Evolutionary conservation across 2,329 filamentous ascomycete species (phyloP).

Genomic region (Talaromyces sp.): DNA sequence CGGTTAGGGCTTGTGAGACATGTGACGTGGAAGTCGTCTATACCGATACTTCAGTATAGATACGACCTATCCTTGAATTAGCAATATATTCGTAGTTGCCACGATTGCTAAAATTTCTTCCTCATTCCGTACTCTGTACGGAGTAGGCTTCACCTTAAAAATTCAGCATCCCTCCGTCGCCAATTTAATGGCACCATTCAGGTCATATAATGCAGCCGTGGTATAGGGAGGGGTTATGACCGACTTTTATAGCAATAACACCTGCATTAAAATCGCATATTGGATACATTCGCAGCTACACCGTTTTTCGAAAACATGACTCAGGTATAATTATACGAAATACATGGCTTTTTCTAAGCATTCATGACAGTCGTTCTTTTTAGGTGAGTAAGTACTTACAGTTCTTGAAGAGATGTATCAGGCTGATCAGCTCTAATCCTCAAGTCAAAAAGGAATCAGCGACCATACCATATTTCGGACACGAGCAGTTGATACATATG

Average conservation of each 20-base stretch:
- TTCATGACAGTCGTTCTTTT: background rate
- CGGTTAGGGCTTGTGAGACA: conserved; percentile 4
- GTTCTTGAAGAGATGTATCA: background rate
- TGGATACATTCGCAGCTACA: background rate
- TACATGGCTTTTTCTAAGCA: background rate
- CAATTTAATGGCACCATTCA: background rate
- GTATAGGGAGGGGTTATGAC: background rate
- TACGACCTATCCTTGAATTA: background rate
- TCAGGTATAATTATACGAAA: background rate
- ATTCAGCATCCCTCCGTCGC: background rate
- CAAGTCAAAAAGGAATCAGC: background rate
- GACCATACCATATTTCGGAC: background rate
- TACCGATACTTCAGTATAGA: background rate
- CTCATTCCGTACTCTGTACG: background rate
- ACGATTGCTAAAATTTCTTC: background rate
- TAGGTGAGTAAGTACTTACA: background rate
- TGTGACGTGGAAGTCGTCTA: background rate
- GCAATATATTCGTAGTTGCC: background rate
- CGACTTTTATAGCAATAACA: background rate
- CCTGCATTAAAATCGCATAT: background rate
- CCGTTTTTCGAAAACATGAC: background rate
- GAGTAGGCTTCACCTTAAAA: background rate
- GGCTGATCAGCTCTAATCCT: background rate
- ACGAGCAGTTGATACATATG: background rate
- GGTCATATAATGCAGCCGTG: background rate